Conservation (phyloP, 2,329 filamentous ascomycete genomes). For the Paecilomyces formosus region DNA sequence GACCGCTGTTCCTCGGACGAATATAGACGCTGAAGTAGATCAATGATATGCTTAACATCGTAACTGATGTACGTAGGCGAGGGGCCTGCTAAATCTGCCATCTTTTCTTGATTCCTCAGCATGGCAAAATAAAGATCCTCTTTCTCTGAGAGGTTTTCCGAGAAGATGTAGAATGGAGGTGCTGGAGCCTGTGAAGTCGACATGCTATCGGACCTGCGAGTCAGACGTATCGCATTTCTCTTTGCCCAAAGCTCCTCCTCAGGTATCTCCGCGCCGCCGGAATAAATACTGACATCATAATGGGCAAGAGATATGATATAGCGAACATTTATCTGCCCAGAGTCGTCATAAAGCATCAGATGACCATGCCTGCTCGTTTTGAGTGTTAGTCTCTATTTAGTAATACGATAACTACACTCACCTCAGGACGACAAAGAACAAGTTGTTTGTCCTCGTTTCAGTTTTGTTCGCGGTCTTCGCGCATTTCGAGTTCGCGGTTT, state of each 20-base stretch:
- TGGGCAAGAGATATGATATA: conserved; percentile 91
- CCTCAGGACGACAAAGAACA: conserved; percentile 89
- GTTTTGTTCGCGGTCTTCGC: conserved; percentile 43
- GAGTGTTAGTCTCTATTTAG: background rate
- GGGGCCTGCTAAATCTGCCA: conserved; percentile 47
- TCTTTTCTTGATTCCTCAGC: conserved; percentile 72
- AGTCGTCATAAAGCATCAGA: conserved; percentile 94
- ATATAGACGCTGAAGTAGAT: conserved; percentile 81
- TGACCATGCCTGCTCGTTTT: conserved; percentile 67
- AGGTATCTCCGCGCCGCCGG: conserved; percentile 67
- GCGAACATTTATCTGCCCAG: conserved; percentile 88
- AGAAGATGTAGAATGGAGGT: conserved; percentile 89
- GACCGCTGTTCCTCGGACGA: conserved; percentile 86
- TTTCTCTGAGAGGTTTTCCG: conserved; percentile 90
- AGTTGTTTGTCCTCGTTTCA: conserved; percentile 63
- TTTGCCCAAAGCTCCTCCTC: conserved; percentile 97
- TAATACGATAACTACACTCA: conserved; percentile 33
- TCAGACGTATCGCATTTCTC: conserved; percentile 76
- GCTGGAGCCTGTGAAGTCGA: conserved; percentile 52
- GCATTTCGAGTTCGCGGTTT: conserved; percentile 47
- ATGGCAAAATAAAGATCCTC: conserved; percentile 97
- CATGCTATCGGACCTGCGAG: conserved; percentile 52
- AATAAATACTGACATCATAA: conserved; percentile 74
- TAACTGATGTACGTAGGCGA: conserved; percentile 68
- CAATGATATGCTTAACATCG: conserved; percentile 78